Evolutionary conservation across 441 rosid genomes (phyloP).

Genomic region (Populus trichocarpa): DNA sequence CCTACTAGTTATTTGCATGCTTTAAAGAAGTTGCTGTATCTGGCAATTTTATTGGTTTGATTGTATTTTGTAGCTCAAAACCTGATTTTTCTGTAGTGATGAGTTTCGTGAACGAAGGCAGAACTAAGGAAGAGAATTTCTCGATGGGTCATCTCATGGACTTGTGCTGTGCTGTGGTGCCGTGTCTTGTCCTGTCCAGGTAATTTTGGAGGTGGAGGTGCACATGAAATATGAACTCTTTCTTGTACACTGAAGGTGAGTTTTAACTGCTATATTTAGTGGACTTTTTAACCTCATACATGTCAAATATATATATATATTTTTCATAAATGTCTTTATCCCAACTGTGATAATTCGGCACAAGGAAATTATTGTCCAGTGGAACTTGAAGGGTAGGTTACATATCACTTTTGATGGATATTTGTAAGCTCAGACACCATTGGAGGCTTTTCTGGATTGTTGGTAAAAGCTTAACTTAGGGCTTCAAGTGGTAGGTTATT

Average conservation of each 20-base stretch:
- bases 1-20: too few species aligned
- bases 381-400: not conserved
- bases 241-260: not conserved
- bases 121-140: not conserved
- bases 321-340: too few species aligned
- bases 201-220: conserved; percentile 3
- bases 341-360: not conserved
- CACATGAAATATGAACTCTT: not conserved
- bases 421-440: not conserved
- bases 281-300: not conserved
- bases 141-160: not conserved
- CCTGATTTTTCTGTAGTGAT: not conserved
- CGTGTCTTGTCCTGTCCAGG: not conserved
- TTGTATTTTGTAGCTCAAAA: not conserved
- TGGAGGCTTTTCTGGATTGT: not conserved
- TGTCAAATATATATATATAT: too few species aligned
- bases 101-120: not conserved
- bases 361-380: not conserved
- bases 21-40: not conserved
- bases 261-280: not conserved
- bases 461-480: not conserved
- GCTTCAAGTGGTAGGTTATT: conserved; percentile 4
- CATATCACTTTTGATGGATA: not conserved
- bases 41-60: conserved; percentile 1
- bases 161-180: not conserved